phyloP scores from a whole-genome alignment of 345 rosid genomes.

The Citrus maxima region DNA sequence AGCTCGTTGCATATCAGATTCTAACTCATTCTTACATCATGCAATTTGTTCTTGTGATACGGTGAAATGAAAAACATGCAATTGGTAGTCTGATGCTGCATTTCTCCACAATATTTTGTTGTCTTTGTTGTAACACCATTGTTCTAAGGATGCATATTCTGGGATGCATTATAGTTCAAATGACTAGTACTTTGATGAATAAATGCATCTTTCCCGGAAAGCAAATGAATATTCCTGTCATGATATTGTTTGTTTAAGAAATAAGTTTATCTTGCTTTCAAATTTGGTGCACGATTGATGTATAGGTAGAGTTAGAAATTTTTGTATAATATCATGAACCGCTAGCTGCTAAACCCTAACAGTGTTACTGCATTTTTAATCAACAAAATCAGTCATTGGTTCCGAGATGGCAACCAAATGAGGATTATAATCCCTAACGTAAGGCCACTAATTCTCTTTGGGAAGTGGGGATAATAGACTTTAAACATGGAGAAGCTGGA shows the following conservation, averaged over 20 bases:
- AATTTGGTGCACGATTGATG: neutral
- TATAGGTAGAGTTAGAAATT: too few relatives aligned
- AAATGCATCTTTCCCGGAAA: neutral
- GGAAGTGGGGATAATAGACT: too few relatives aligned
- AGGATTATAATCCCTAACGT: too few relatives aligned
- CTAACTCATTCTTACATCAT: neutral
- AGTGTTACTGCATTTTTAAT: too few relatives aligned
- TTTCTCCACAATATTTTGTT: neutral
- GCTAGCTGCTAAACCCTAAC: too few relatives aligned
- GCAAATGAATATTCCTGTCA: neutral
- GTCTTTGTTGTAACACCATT: neutral
- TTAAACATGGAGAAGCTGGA: too few relatives aligned
- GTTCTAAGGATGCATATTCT: neutral
- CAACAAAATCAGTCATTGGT: too few relatives aligned
- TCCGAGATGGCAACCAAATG: too few relatives aligned
- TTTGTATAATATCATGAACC: too few relatives aligned
- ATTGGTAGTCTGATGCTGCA: neutral
- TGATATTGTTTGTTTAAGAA: neutral
- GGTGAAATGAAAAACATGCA: constrained; percentile 2
- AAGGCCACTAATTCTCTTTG: too few relatives aligned
- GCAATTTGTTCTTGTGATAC: neutral
- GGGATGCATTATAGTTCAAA: neutral
- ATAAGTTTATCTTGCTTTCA: neutral
- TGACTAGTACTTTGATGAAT: neutral
- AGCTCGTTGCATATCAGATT: neutral